These are phyloP conservation scores for Pestalotiopsis sp. DNA, from an alignment of 2,329 filamentous ascomycete genomes.

Conservation along the genomic window DNA sequence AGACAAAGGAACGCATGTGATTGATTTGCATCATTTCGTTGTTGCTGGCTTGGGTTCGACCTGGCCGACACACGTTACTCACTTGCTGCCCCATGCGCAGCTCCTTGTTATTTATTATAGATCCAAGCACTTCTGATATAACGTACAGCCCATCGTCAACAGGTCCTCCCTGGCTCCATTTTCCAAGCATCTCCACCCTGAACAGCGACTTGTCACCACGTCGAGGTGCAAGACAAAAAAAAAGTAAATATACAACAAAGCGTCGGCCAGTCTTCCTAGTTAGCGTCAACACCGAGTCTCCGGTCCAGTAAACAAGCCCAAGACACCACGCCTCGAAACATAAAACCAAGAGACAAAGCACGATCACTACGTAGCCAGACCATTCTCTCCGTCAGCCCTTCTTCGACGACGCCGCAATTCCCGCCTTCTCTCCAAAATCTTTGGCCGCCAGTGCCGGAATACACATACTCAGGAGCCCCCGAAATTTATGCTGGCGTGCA, in stretches of 20 bases:
- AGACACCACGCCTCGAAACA: not conserved
- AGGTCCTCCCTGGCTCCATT: not conserved
- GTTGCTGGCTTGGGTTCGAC: not conserved
- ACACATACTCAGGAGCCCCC: not conserved
- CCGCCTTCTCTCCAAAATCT: not conserved
- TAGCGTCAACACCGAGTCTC: not conserved
- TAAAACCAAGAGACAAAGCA: not conserved
- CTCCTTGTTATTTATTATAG: conserved; percentile 16
- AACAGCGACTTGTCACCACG: conserved; percentile 19
- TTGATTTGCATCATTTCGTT: conserved; percentile 6
- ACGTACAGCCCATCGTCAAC: conserved; percentile 10
- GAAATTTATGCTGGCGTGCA: not conserved
- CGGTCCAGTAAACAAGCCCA: not conserved
- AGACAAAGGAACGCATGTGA: not conserved
- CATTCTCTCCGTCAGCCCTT: not conserved
- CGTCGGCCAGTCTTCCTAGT: not conserved
- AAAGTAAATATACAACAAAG: conserved; percentile 2
- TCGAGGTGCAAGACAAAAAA: not conserved
- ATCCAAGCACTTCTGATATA: conserved; percentile 26
- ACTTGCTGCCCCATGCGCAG: conserved; percentile 3
- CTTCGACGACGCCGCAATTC: not conserved
- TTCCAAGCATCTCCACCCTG: conserved; percentile 6
- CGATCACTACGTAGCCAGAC: not conserved
- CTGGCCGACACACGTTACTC: not conserved
- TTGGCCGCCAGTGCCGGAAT: not conserved